phyloP scores from a whole-genome alignment of 2,329 filamentous ascomycete species.

The Ramularia endophylla region DNA sequence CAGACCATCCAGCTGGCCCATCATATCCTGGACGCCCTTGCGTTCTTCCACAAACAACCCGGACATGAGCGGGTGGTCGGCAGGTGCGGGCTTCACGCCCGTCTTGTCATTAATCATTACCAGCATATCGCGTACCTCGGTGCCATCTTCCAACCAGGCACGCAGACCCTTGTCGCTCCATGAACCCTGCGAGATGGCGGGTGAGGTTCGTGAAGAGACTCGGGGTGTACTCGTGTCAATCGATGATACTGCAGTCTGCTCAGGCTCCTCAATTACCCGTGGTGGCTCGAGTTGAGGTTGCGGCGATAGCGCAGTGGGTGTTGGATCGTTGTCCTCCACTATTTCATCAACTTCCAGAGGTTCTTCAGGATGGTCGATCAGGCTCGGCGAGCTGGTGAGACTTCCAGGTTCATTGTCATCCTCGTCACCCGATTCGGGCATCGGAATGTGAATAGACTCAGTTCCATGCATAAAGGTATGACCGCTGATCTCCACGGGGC shows the following conservation, averaged over 20 bases:
- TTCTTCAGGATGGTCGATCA: constrained; percentile 25
- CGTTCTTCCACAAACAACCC: constrained; percentile 82
- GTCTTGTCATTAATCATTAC: constrained; percentile 90
- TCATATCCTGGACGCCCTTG: constrained; percentile 78
- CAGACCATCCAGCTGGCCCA: constrained; percentile 68
- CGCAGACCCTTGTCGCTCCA: constrained; percentile 87
- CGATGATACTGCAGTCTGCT: constrained; percentile 15
- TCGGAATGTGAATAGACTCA: constrained; percentile 32
- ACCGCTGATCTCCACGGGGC: constrained; percentile 60
- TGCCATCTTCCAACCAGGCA: constrained; percentile 72
- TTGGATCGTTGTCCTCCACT: constrained; percentile 25
- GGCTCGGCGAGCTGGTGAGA: constrained; percentile 26
- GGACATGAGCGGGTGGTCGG: constrained; percentile 79
- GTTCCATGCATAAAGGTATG: constrained; percentile 35
- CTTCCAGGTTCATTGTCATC: constrained; percentile 21
- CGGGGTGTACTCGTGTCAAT: constrained; percentile 19
- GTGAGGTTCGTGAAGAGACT: constrained; percentile 17
- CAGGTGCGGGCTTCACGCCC: constrained; percentile 68
- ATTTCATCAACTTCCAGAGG: constrained; percentile 15
- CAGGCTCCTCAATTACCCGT: constrained; percentile 3
- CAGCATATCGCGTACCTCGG: constrained; percentile 82
- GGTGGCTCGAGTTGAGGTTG: constrained; percentile 9
- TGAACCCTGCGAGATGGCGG: constrained; percentile 48
- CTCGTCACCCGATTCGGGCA: constrained; percentile 7
- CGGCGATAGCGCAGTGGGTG: constrained; percentile 27